Base-by-base conservation (phyloP, 2,329 filamentous ascomycete species). In the Xylariales sp. region DNA sequence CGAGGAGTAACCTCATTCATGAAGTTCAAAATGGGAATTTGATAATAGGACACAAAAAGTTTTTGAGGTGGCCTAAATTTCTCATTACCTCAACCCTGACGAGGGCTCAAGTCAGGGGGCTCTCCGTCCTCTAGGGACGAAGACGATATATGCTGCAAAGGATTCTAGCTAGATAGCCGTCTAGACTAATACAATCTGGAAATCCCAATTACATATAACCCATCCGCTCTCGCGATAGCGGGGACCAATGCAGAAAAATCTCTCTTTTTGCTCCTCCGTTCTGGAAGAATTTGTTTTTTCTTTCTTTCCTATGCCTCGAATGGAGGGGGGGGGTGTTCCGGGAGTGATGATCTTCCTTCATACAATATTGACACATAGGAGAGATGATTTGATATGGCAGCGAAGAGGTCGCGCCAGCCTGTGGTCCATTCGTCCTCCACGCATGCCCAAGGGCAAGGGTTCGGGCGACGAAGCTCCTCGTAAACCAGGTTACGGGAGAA, bases 371-470 rank as follows among this genome's bases (percentile, higher is more conserved):
- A 27, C 31, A 57, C 49, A 58, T 55, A 56, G 41, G 46, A 56
- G 50, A 45, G 50, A 45, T 47, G 37, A 44, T 33, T 42, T 50
- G 54, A 44, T 33, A 43, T 50, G 54, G 54, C 51, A 49, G 53
- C 55, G 50, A 55, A 55, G 48, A 54, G 53, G 48, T 53, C 52
- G 53, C 49, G 48, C 54, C 53, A 55, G 47, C 53, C 53, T 51
- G 54, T 56, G 54, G 53, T 53, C 47, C 48, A 42, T 47, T 42
- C 28, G 41, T 50, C 50, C 49, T 54, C 46, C 50, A 44, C 51
- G 49, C 50, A 41, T 47, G 47, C 44, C 42, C 35, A 25, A 37
- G 35, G 8, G 23, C n/a, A n/a, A n/a, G n/a, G n/a, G n/a, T n/a
- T n/a, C n/a, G n/a, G n/a, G 35, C 35, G 35, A 25, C 13, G 14